Base-by-base conservation (phyloP, 768 basidiomycete species). In the Pleurotus giganteus region DNA sequence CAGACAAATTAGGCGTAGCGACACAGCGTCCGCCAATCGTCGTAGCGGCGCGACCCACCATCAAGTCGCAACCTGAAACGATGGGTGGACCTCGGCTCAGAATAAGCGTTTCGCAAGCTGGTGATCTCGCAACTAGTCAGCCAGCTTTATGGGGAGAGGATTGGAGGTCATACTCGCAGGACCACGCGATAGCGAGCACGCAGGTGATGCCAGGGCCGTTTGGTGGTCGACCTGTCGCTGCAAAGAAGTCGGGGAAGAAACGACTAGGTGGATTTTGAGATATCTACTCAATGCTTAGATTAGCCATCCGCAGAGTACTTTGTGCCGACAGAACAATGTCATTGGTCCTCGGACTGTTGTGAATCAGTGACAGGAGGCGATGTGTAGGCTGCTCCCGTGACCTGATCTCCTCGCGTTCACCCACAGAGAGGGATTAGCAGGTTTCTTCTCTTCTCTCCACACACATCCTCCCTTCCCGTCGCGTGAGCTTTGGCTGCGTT, bases 251-350 rank as follows among this genome's bases (percentile, higher is more conserved):
- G 24, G 65, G 58, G 19, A 89, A 85, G 74, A 91, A 86, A 69
- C 75, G 89, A 21, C 41, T 90, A 37, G 88, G 87, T 8, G 91
- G 91, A 6, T 92, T 93, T 65, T 92, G 68, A 79, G 49, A 17
- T 21, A 15, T 31, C 19, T 19, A 45, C 17, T 24, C 43, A 21
- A 45, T 45, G 26, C 7, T 17, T 24, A 24, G 21, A 45, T 45
- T 45, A 45, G 43, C 17, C n/a, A n/a, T n/a, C n/a, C n/a, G n/a
- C n/a, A n/a, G n/a, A n/a, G n/a, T n/a, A n/a, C n/a, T n/a, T n/a
- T 45, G 23, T 45, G 43, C 43, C n/a, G 19, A 24, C 43, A 15
- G 17, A 45, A 24, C 15, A 24, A 45, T 45, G 43, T 21, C 19
- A 24, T 45, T 17, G 24, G 43, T 5, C 15, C 23, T 13, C 43